Base-by-base conservation (phyloP, 371 early-diverging fungal species). In the Funneliformis caledonium region DNA sequence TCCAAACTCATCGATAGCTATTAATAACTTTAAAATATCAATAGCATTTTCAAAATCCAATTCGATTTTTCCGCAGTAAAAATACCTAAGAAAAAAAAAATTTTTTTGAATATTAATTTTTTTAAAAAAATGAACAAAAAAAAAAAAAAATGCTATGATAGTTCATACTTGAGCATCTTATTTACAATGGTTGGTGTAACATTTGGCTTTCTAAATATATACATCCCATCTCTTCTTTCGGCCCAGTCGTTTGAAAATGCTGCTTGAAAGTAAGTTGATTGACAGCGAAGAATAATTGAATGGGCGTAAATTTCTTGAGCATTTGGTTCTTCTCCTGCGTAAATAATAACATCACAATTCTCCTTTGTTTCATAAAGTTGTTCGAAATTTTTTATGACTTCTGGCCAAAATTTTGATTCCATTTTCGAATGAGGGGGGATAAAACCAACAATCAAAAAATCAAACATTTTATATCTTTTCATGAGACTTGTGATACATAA, bases 311-410 rank as follows among this genome's bases (percentile, higher is more conserved):
- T 45, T 45, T 70, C 70, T 70, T 70, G 5, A 16, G 26, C 43
- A 47, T 42, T 45, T 2, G n/a, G 16, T 11, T 70, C 26, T 45
- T 70, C 70, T 42, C 70, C 70, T 42, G 70, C 70, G 16, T 70
- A 70, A 9, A 70, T 70, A 70, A 70, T 69, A 31, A 70, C 78
- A 74, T 77, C 78, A n/a, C 22, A 60, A 72, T 77, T 37, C 6
- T 74, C 22, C 8, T 77, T 37, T 45, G 19, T 59, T n/a, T 33
- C 9, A 74, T 22, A 16, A 10, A 81, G 12, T 26, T 64, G 14
- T 64, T 64, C 33, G 4, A 31, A 11, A 64, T 64, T 19, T 19
- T 64, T 56, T 19, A 56, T n/a, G 19, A 56, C 56, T n/a, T 56
- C 56, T 7, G 16, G 56, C 16, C 7, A 16, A 56, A 16, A 6